A percentile compares a stretch with the other conserved stretches of the same genome.
These are phyloP conservation scores for Primulina huaijiensis DNA, from an alignment of 257 asterid species.

Conservation along the genomic window DNA sequence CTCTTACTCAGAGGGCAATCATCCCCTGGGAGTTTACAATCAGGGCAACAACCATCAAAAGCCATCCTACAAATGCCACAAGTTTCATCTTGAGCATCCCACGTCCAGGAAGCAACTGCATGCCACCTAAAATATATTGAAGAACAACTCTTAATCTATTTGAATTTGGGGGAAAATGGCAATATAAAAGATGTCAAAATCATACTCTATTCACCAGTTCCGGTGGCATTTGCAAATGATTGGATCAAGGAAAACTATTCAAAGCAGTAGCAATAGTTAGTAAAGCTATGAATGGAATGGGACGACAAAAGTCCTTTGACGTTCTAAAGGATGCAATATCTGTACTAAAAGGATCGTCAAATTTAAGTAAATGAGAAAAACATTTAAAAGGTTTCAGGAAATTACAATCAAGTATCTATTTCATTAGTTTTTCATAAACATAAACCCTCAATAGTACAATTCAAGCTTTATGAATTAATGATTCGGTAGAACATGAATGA, in stretches of 20 bases:
- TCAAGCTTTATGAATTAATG: neutral
- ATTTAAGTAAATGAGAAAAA: neutral
- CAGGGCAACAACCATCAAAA: slow-evolving; percentile 89
- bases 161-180: neutral
- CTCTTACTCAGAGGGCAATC: slow-evolving; percentile 82
- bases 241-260: slow-evolving; percentile 45
- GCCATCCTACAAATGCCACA: slow-evolving; percentile 95
- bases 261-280: neutral
- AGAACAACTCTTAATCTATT: slow-evolving; percentile 8
- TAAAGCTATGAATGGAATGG: neutral
- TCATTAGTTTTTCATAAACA: neutral
- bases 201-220: slow-evolving; percentile 62
- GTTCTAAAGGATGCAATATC: neutral
- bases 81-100: slow-evolving; percentile 97
- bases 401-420: neutral
- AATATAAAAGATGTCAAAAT: slow-evolving; percentile 17
- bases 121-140: slow-evolving; percentile 55
- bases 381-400: neutral
- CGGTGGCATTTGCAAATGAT: slow-evolving; percentile 21
- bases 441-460: neutral
- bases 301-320: slow-evolving; percentile 1
- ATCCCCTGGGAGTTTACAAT: slow-evolving; percentile 88
- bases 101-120: slow-evolving; percentile 92
- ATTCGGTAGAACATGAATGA: neutral
- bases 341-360: neutral